phyloP scores from a whole-genome alignment of 805 yeast species.

The Monosporozyma unispora region DNA sequence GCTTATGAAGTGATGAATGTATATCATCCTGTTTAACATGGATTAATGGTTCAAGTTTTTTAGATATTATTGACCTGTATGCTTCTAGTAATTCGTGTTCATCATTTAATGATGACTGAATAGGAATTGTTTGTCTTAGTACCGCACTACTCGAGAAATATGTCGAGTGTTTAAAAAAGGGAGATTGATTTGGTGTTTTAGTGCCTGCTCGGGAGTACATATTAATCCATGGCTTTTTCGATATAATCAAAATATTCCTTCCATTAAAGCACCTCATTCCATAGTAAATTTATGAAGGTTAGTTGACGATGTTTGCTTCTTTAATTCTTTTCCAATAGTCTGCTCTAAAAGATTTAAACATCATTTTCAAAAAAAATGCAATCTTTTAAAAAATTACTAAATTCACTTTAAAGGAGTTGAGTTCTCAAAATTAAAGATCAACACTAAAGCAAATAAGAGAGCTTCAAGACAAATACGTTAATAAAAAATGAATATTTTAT shows the following conservation, averaged over 20 bases:
- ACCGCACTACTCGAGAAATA: not conserved
- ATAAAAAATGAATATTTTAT: not conserved
- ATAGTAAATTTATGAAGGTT: not conserved
- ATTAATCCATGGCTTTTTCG: not conserved
- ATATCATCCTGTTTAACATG: conserved; percentile 63
- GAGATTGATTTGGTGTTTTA: not conserved
- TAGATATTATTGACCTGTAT: conserved; percentile 12
- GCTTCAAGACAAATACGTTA: not conserved
- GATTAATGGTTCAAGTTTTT: conserved; percentile 60
- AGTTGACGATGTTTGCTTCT: not conserved
- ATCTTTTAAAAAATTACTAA: not conserved
- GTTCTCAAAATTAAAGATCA: not conserved
- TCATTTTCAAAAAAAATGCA: too few relatives aligned
- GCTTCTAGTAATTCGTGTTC: conserved; percentile 17
- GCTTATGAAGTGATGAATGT: conserved; percentile 81
- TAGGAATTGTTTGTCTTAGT: not conserved
- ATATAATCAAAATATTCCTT: not conserved
- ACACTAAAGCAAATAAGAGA: not conserved
- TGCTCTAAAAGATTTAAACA: too few relatives aligned
- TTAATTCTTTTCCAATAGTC: not conserved
- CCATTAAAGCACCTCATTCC: not conserved
- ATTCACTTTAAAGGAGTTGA: not conserved
- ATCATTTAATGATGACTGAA: not conserved
- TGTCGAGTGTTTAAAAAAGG: not conserved
- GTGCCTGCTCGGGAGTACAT: not conserved